These are phyloP conservation scores for Apiospora hydei DNA, from an alignment of 2,329 filamentous ascomycete genomes.

Conservation along the genomic window DNA sequence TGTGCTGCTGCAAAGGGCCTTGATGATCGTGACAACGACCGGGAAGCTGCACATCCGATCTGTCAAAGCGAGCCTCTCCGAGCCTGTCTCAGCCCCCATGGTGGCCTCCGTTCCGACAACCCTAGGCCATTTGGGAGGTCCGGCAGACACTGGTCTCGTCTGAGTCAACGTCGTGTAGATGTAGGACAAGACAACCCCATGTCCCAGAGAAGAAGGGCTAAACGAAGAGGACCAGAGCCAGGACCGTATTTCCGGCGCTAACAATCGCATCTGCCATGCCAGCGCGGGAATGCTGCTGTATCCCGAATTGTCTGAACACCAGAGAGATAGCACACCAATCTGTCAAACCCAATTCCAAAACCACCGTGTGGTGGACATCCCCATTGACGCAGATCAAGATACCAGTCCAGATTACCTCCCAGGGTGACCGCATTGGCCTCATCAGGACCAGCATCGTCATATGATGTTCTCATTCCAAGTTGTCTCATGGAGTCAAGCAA, in stretches of 20 bases:
- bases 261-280: constrained; percentile 68
- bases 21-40: constrained; percentile 25
- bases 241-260: constrained; percentile 40
- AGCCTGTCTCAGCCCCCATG: constrained; percentile 31
- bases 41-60: constrained; percentile 30
- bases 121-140: constrained; percentile 33
- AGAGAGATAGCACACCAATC: constrained; percentile 82
- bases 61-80: constrained; percentile 34
- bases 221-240: constrained; percentile 44
- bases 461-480: constrained; percentile 62
- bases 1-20: not conserved
- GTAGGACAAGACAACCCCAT: constrained; percentile 40
- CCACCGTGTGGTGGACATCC: constrained; percentile 92
- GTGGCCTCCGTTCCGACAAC: constrained; percentile 32
- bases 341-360: constrained; percentile 90
- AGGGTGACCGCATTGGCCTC: constrained; percentile 40
- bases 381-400: constrained; percentile 85
- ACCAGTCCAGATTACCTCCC: constrained; percentile 74
- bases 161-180: constrained; percentile 36
- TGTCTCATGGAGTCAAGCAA: constrained; percentile 75
- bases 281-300: constrained; percentile 85
- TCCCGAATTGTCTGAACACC: constrained; percentile 86
- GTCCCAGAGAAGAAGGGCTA: constrained; percentile 49
- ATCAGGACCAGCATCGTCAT: constrained; percentile 34
- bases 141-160: constrained; percentile 34